Evolutionary conservation across 257 asterid species (phyloP).

Genomic region (Solanum appendiculatum): DNA sequence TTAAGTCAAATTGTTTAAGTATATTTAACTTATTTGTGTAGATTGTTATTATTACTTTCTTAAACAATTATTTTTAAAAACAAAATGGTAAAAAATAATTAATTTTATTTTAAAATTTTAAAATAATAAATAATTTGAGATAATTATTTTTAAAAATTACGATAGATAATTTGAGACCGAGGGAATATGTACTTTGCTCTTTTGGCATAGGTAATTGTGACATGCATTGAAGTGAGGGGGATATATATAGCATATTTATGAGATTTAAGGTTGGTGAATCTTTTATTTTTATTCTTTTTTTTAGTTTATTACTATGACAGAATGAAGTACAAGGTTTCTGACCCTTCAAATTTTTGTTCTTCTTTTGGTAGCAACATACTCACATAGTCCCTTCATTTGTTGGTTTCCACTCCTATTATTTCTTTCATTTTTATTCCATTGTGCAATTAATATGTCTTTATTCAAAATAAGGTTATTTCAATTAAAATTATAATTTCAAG

Average conservation of each 20-base stretch:
- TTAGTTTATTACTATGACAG: neutral
- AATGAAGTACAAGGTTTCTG: neutral
- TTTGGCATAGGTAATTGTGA: neutral
- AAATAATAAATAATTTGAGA: no score
- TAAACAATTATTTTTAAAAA: no score
- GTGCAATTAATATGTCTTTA: neutral
- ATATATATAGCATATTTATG: neutral
- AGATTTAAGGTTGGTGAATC: neutral
- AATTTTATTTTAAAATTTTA: no score
- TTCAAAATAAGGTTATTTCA: neutral
- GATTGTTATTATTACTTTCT: no score
- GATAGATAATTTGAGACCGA: neutral
- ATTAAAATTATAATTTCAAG: neutral
- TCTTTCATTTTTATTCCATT: neutral
- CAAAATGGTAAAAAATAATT: no score
- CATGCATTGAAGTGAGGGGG: neutral
- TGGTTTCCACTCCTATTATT: neutral
- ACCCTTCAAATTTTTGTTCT: neutral
- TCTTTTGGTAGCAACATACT: neutral
- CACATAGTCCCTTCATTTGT: neutral
- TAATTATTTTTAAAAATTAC: neutral
- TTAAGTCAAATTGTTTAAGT: no score
- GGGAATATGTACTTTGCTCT: neutral
- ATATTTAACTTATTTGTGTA: no score
- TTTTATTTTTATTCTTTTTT: neutral